Conservation (phyloP, 73 alveolate genomes). For the Paramecium sexaurelia region DNA sequence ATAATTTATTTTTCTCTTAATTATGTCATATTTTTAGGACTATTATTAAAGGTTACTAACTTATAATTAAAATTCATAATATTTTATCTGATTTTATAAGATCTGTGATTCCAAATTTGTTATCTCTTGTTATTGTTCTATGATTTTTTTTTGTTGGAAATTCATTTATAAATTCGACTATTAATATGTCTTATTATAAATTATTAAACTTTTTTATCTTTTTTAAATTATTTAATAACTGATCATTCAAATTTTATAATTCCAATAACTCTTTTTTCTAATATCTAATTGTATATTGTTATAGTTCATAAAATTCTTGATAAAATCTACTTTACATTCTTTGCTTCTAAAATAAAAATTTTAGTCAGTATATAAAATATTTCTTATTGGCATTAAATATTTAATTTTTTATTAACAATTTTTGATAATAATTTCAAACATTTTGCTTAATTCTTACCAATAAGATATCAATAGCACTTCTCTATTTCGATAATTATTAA, state of each 20-base stretch:
- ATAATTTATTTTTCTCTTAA: background rate
- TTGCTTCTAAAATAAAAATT: background rate
- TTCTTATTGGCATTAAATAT: background rate
- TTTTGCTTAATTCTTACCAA: background rate
- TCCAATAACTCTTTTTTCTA: slow-evolving; percentile 4
- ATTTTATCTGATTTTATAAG: background rate
- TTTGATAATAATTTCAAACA: background rate
- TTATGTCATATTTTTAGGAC: background rate
- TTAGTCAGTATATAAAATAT: background rate
- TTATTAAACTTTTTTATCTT: background rate
- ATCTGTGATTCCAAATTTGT: background rate
- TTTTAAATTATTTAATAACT: background rate
- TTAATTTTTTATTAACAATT: background rate
- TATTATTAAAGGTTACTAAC: background rate
- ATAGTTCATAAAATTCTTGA: background rate
- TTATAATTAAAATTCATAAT: background rate
- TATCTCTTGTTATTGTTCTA: background rate
- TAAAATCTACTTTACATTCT: background rate
- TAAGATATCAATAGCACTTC: background rate
- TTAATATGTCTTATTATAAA: background rate
- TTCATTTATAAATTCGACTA: background rate
- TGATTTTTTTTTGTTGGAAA: background rate
- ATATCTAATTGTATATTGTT: background rate
- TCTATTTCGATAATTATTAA: background rate
- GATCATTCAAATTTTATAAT: background rate